Evolutionary conservation across 73 alveolate genomes (phyloP), one percentile per base, ranked within the genome.

Genomic region (Paramecium pentaurelia): DNA sequence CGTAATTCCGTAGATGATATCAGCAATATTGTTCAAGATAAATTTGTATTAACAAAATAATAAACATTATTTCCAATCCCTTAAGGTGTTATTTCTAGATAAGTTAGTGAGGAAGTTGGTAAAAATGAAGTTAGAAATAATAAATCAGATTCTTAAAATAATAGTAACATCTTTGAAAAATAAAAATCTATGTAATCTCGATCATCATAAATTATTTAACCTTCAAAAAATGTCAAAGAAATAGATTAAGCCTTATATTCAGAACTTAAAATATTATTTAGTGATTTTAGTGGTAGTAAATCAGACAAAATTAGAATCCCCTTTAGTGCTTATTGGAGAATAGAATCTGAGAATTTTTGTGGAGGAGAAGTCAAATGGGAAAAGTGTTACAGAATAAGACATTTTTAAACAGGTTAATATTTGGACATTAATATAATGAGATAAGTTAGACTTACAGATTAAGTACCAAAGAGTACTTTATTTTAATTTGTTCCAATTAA

Each of bases 271-370:
- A 8, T 80, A 20, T 28, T 8, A 14, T 80, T 80, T 80, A 44
- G 58, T 80, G 91, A 80, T 42, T 73, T 37, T 6, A 80, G 18
- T 80, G 12, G 27, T 10, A 75, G 3, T 36, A 75, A 75, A n/a
- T 30, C 58, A 4, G 88, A 75, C 1, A 75, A 75, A 36, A 38
- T 42, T 36, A 36, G 20, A 20, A 44, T 80, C 6, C 75, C 71
- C 0, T 80, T 32, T 80, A 45, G 91, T 49, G 91, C 91, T 16
- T 80, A 80, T 80, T 80, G 91, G 91, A 80, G 91, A 44, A 80
- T 80, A 80, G 91, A 80, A 80, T 80, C 71, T 11, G 91, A 80
- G 16, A 47, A 80, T 47, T 42, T 32, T 9, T 1, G 49, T 42
- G 91, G 91, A 8, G 91, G 91, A 49, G 71, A 80, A 44, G 71